phyloP scores from a whole-genome alignment of 176 grass and related monocot species.

The Themeda triandra region DNA sequence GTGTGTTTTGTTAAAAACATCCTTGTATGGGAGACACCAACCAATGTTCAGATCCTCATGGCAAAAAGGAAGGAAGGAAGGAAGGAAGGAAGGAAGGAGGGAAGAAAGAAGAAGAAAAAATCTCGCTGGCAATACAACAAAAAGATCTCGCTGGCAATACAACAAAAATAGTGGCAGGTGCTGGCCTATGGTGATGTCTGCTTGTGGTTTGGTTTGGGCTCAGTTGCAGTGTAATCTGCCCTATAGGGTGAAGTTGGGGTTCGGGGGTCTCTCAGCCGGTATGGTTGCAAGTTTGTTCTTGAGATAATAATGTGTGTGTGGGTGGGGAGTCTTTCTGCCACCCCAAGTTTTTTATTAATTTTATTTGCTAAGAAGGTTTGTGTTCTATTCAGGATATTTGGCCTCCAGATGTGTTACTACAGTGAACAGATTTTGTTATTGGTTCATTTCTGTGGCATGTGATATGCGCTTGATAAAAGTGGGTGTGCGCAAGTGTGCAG shows the following conservation, averaged over 20 bases:
- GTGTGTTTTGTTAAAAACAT: not conserved
- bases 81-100: too few relatives aligned
- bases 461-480: not conserved
- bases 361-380: not conserved
- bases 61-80: too few relatives aligned
- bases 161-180: not conserved
- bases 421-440: not conserved
- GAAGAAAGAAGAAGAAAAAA: too few relatives aligned
- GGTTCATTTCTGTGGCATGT: not conserved
- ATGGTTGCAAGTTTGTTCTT: not conserved
- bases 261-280: not conserved
- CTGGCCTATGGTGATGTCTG: not conserved
- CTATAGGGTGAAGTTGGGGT: not conserved
- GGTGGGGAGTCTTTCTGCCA: not conserved
- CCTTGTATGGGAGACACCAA: too few relatives aligned
- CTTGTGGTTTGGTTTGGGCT: not conserved
- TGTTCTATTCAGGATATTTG: not conserved
- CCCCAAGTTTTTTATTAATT: not conserved
- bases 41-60: not conserved
- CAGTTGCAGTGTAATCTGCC: not conserved
- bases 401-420: not conserved
- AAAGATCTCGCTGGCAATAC: not conserved
- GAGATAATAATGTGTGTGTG: not conserved
- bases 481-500: not conserved
- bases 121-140: too few relatives aligned